Evolutionary conservation across 352 stramenopile species (phyloP).

Genomic region (Globisporangium polare): DNA sequence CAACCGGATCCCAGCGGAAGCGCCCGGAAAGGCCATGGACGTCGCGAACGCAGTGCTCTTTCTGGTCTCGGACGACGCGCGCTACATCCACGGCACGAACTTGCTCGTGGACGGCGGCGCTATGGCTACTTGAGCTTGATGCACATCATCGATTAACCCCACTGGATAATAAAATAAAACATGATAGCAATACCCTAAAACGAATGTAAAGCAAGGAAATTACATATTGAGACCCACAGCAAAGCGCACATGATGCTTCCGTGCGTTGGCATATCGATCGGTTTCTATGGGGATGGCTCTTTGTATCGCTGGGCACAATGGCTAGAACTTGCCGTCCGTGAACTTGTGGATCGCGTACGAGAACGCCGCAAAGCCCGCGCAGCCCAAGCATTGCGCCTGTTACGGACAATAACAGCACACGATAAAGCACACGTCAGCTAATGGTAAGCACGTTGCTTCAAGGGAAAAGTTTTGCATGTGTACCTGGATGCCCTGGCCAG

Average conservation of each 20-base stretch:
- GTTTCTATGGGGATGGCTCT: background rate
- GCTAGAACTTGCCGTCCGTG: constrained; percentile 74
- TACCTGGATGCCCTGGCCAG: constrained; percentile 87
- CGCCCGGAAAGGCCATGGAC: constrained; percentile 52
- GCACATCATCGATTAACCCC: background rate
- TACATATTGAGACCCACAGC: constrained; percentile 1
- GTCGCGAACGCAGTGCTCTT: constrained; percentile 71
- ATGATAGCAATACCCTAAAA: background rate
- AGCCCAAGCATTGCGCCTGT: constrained; percentile 89
- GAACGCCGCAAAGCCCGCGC: constrained; percentile 91
- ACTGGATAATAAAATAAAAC: background rate
- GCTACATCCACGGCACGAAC: constrained; percentile 61
- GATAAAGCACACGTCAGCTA: background rate
- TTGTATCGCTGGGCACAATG: background rate
- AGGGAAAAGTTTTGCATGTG: too few species aligned
- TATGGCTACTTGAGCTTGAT: constrained; percentile 37
- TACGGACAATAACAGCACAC: too few species aligned
- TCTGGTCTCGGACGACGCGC: constrained; percentile 55
- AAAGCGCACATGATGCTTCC: background rate
- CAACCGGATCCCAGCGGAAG: constrained; percentile 54
- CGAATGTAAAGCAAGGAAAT: background rate
- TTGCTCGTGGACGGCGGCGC: constrained; percentile 56
- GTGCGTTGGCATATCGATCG: background rate
- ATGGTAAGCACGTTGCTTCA: background rate
- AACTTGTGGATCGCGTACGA: constrained; percentile 88